These are phyloP conservation scores for Aspergillus neotritici DNA, from an alignment of 2,329 filamentous ascomycete genomes.

Conservation along the genomic window DNA sequence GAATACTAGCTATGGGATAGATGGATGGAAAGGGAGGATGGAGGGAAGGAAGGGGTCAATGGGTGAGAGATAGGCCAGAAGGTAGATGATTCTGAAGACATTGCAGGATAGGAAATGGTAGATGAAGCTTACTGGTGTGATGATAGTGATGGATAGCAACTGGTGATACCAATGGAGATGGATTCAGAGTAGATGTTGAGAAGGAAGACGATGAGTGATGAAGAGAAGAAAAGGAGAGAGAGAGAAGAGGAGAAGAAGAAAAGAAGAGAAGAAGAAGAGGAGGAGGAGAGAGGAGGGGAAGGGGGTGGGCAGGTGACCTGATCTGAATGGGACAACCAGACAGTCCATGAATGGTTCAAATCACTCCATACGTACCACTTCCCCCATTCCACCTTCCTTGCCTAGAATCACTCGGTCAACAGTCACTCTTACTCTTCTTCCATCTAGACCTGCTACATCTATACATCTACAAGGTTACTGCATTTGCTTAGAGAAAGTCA, in stretches of 20 bases:
- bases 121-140: conserved; percentile 4
- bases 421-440: no score
- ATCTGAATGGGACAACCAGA: conserved; percentile 10
- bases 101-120: conserved; percentile 1
- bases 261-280: conserved; percentile 2
- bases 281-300: conserved; percentile 9
- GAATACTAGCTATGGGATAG: conserved; percentile 2
- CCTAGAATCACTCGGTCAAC: no score
- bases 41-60: conserved; percentile 3
- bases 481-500: no score
- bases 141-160: background rate
- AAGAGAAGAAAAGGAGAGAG: conserved; percentile 4
- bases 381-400: no score
- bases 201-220: conserved; percentile 5
- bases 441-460: no score
- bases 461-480: no score
- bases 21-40: conserved; percentile 5
- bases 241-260: conserved; percentile 7
- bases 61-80: conserved; percentile 1
- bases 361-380: background rate
- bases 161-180: conserved; percentile 4
- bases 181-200: conserved; percentile 5
- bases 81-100: background rate
- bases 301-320: conserved; percentile 29
- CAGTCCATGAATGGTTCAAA: background rate